phyloP scores from a whole-genome alignment of 495 filamentous ascomycete genomes.

The Penicillium atrosanguineum region DNA sequence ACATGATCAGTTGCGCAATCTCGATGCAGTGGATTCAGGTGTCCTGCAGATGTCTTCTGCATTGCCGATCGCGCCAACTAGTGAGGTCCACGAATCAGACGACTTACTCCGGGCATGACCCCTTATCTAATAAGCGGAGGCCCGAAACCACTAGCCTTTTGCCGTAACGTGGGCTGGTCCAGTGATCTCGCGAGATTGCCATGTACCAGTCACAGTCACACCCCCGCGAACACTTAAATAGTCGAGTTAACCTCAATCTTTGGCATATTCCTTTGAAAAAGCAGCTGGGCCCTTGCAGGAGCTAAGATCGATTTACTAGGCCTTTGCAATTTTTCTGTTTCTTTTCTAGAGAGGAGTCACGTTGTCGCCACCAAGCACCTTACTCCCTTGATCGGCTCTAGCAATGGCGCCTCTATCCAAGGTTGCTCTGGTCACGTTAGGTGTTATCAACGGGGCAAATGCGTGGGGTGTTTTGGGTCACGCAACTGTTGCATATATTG shows the following conservation, averaged over 20 bases:
- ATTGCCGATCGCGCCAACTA: conserved; percentile 5
- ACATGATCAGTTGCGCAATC: neutral
- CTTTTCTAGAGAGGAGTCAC: neutral
- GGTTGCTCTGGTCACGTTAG: conserved; percentile 13
- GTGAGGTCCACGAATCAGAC: neutral
- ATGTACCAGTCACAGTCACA: neutral
- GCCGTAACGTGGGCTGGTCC: neutral
- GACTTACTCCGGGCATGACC: neutral
- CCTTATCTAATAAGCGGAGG: neutral
- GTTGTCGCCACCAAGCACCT: neutral
- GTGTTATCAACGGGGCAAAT: conserved; percentile 11
- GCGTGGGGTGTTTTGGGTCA: conserved; percentile 62
- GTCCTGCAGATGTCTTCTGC: conserved; percentile 1
- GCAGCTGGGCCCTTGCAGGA: neutral
- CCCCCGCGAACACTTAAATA: neutral
- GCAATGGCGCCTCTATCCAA: conserved; percentile 12
- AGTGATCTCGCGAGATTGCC: neutral
- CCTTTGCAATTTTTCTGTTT: neutral
- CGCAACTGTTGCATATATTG: conserved; percentile 59
- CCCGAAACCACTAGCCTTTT: neutral
- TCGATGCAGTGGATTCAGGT: conserved; percentile 5
- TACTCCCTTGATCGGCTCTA: neutral
- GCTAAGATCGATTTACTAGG: neutral
- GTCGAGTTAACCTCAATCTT: neutral
- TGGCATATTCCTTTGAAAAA: neutral